Evolutionary conservation across 176 grass and related monocot genomes (phyloP).

Genomic region (Avena eriantha): DNA sequence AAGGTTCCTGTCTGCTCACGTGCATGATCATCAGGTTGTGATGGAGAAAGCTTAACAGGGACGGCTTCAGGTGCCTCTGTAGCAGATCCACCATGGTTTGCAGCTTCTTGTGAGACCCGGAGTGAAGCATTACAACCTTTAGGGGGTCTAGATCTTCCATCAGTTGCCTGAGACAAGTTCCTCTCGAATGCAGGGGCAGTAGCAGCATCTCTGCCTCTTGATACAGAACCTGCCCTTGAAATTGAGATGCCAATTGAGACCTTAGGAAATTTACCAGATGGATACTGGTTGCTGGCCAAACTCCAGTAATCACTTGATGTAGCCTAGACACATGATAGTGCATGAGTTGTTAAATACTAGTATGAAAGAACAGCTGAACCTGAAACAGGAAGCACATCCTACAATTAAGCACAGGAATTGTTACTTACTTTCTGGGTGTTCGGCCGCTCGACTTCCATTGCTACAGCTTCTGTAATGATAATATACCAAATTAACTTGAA

Average conservation of each 20-base stretch:
- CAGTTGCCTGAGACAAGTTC: slow-evolving; percentile 52
- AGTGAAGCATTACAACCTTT: slow-evolving; percentile 43
- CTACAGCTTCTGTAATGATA: slow-evolving; percentile 43
- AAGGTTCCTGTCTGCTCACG: slow-evolving; percentile 49
- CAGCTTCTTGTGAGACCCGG: slow-evolving; percentile 48
- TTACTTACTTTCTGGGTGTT: slow-evolving; percentile 66
- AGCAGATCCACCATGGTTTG: slow-evolving; percentile 45
- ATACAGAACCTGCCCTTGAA: slow-evolving; percentile 47
- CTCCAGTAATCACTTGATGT: slow-evolving; percentile 59
- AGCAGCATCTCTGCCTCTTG: slow-evolving; percentile 39
- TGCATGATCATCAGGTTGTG: slow-evolving; percentile 43
- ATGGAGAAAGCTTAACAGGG: slow-evolving; percentile 48
- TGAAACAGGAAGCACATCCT: slow-evolving; percentile 35
- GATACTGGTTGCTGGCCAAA: slow-evolving; percentile 67
- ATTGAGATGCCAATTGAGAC: slow-evolving; percentile 80
- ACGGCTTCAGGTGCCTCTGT: slow-evolving; percentile 54
- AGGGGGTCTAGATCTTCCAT: slow-evolving; percentile 47
- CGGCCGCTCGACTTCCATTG: slow-evolving; percentile 58
- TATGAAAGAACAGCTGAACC: slow-evolving; percentile 22
- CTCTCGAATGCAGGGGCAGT: slow-evolving; percentile 36
- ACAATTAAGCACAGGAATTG: slow-evolving; percentile 19
- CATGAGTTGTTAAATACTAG: slow-evolving; percentile 28
- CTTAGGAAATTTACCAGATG: slow-evolving; percentile 73
- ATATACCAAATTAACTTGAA: slow-evolving; percentile 38
- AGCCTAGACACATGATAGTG: slow-evolving; percentile 51